Evolutionary conservation across 805 yeast species (phyloP).

Genomic region (Metschnikowia noctiluminum): DNA sequence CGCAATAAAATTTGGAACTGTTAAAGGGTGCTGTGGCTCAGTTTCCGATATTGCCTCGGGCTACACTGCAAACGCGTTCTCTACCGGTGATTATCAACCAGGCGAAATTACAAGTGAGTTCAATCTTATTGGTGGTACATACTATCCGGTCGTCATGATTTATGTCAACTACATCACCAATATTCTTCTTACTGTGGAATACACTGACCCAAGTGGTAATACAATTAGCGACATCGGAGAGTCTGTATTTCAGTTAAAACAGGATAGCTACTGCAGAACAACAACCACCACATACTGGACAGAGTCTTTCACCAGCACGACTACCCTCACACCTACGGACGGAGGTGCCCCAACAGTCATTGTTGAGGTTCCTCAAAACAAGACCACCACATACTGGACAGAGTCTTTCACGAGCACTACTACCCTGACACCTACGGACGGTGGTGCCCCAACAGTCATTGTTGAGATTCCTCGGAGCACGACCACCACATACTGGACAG

Average conservation of each 20-base stretch:
- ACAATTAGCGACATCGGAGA: not conserved
- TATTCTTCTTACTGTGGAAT: not conserved
- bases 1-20: constrained; percentile 8
- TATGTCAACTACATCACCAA: not conserved
- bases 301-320: not conserved
- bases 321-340: not conserved
- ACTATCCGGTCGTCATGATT: not conserved
- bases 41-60: constrained; percentile 6
- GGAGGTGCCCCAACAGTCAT: not conserved
- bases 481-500: not conserved
- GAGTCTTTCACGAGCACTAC: not conserved
- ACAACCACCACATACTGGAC: not conserved
- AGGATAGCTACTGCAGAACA: not conserved
- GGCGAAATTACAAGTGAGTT: not conserved
- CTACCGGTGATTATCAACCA: not conserved
- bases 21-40: constrained; percentile 10
- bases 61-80: not conserved
- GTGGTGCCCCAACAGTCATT: not conserved
- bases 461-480: too few species aligned
- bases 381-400: not conserved
- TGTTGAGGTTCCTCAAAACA: not conserved
- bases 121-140: not conserved
- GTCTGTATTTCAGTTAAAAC: not conserved
- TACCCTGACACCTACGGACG: not conserved
- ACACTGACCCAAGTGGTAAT: not conserved